Conservation (phyloP, 768 basidiomycete genomes). For the Grammothele lineata region DNA sequence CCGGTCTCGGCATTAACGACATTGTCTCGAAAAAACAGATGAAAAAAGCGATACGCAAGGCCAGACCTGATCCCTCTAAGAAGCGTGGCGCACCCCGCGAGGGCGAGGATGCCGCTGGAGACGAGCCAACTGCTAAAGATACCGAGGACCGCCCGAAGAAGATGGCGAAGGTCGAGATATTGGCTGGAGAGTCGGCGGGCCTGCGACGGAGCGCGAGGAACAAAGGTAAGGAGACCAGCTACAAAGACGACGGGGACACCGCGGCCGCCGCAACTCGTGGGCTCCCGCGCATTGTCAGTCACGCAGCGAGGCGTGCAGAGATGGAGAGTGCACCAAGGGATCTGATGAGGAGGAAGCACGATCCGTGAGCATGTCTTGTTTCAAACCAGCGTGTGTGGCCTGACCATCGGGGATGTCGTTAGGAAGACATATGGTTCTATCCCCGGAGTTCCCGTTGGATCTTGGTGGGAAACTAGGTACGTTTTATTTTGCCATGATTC, state of each 20-base stretch:
- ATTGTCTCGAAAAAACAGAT: no score
- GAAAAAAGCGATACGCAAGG: no score
- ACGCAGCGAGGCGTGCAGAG: conserved; percentile 18
- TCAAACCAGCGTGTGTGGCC: no score
- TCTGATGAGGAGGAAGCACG: conserved; percentile 28
- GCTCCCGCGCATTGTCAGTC: conserved; percentile 8
- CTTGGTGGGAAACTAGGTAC: conserved; percentile 75
- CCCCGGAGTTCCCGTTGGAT: conserved; percentile 73
- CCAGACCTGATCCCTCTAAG: conserved; percentile 8
- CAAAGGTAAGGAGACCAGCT: conserved; percentile 53
- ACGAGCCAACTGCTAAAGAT: conserved; percentile 20
- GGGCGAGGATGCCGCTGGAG: conserved; percentile 27
- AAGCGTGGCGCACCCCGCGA: conserved; percentile 22
- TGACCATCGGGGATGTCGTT: neutral
- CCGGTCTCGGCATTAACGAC: no score
- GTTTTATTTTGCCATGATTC: conserved; percentile 12
- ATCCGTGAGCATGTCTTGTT: conserved; percentile 59
- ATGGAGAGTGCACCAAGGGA: conserved; percentile 24
- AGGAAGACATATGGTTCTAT: conserved; percentile 82
- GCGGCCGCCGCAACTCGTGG: conserved; percentile 5
- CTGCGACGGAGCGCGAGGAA: conserved; percentile 68
- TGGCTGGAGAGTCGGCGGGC: conserved; percentile 21
- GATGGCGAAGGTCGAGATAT: conserved; percentile 9
- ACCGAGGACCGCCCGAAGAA: conserved; percentile 17
- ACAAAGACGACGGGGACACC: conserved; percentile 40